These are phyloP conservation scores for Pneumocystis oryctolagi DNA, from an alignment of 1,139 yeast genomes.

Conservation along the genomic window DNA sequence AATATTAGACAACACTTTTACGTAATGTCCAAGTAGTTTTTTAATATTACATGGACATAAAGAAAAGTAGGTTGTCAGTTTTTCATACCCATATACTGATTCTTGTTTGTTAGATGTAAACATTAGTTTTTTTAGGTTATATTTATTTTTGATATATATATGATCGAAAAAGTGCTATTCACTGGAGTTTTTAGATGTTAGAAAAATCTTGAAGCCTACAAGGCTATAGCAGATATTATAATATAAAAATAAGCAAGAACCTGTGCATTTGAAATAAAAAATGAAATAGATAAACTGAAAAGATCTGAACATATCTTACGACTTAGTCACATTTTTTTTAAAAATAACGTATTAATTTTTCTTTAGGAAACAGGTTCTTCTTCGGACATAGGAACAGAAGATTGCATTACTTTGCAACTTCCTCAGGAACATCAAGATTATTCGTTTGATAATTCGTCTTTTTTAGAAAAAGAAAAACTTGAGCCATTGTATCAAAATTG, in stretches of 20 bases:
- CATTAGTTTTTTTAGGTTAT: background rate
- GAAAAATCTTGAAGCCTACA: background rate
- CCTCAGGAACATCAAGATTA: background rate
- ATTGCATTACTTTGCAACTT: background rate
- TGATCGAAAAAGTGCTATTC: background rate
- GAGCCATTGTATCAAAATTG: background rate
- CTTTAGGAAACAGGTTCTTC: background rate
- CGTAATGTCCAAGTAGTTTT: too few relatives aligned
- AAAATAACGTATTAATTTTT: background rate
- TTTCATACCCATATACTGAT: background rate
- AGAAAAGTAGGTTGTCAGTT: background rate
- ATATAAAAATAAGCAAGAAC: background rate
- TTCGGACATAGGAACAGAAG: background rate
- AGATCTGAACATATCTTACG: background rate
- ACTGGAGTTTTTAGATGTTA: background rate
- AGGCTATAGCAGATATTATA: background rate
- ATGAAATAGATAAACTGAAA: background rate
- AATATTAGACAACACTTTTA: too few relatives aligned
- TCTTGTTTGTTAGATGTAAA: background rate
- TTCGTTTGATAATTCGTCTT: background rate
- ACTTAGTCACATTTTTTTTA: background rate
- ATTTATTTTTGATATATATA: background rate
- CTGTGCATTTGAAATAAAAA: background rate
- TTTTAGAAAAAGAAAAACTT: background rate
- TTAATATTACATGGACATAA: background rate